Evolutionary conservation across 1,139 yeast genomes (phyloP), one percentile per base, ranked within the genome.

Genomic region (Blastobotrys serpentis): DNA sequence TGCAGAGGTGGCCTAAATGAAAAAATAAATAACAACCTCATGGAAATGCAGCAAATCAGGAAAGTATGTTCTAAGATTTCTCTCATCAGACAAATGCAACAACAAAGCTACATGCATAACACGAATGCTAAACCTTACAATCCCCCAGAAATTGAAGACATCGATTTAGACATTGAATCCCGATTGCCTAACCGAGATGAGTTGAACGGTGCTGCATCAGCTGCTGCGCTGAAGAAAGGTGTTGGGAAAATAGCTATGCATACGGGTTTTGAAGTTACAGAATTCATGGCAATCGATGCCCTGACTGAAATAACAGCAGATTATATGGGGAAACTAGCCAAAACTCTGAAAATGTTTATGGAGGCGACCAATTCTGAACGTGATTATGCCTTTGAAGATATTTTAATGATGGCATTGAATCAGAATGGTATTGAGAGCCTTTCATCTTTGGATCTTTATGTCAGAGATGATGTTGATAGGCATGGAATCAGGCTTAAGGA

Each of bases 391-490:
- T 58, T 65, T 38, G 76, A 73, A 44, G 83, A 84, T 30, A 65
- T 81, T 1, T 56, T 92, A 23, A 66, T 79, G 36, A 72, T 86
- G 48, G 73, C 95, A 0, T 71, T 92, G 43, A 72, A 82, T 34
- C 96, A 89, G 57, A 88, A 88, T 67, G 98, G 98, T 25, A 80
- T 92, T 11, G 81, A 78, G 37, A 84, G 84, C 54, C 87, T 96
- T 0, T 90, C 84, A 60, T 83, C 81, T 39, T 71, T 92, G 50
- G 86, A 84, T 58, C 73, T 83, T 0, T 90, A 84, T 64, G 78
- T 88, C 34, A 82, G 81, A 46, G 94, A 88, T 56, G 85, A 83
- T 54, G 73, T 89, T 25, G 68, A 79, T 36, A 82, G 85, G 58
- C 94, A 86, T 56, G 79, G 82, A 33, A 72, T 70, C 37, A 86